Conservation (phyloP, 371 early-diverging fungal genomes). For the Apophysomyces ossiformis region DNA sequence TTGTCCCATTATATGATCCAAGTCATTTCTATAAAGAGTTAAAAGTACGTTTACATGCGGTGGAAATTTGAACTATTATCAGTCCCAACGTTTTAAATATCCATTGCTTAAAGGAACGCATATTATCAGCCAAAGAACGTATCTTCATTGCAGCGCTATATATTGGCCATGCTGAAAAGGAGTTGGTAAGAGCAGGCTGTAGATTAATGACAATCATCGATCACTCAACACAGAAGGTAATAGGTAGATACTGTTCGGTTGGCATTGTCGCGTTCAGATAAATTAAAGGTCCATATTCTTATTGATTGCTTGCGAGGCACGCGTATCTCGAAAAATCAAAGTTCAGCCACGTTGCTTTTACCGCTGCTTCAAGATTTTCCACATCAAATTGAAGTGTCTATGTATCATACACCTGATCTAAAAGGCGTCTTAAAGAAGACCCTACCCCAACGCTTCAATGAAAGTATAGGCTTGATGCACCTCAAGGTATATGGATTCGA, state of each 20-base stretch:
- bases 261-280: conserved; percentile 57
- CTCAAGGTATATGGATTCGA: conserved; percentile 93
- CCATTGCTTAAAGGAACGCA: conserved; percentile 48
- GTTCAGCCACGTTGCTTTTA: conserved; percentile 71
- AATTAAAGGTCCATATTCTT: conserved; percentile 71
- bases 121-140: conserved; percentile 70
- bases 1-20: conserved; percentile 48
- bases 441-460: conserved; percentile 89
- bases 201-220: too few species aligned
- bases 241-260: conserved; percentile 62
- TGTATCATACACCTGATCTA: conserved; percentile 90
- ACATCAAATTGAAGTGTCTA: conserved; percentile 64
- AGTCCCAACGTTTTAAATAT: background rate
- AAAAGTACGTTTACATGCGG: conserved; percentile 39
- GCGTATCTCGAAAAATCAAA: conserved; percentile 61
- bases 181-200: conserved; percentile 57
- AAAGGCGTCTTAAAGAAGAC: conserved; percentile 69
- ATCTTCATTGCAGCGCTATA: conserved; percentile 89
- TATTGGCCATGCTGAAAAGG: conserved; percentile 81
- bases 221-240: background rate
- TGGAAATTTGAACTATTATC: background rate
- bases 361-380: conserved; percentile 74
- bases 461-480: conserved; percentile 93
- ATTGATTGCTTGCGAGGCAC: conserved; percentile 91
- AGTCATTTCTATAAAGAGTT: conserved; percentile 51